A percentile compares a stretch with the other conserved stretches of the same genome.
Evolutionary conservation across 371 early-diverging fungal genomes (phyloP).

Genomic region (Haplosporangium sp.): DNA sequence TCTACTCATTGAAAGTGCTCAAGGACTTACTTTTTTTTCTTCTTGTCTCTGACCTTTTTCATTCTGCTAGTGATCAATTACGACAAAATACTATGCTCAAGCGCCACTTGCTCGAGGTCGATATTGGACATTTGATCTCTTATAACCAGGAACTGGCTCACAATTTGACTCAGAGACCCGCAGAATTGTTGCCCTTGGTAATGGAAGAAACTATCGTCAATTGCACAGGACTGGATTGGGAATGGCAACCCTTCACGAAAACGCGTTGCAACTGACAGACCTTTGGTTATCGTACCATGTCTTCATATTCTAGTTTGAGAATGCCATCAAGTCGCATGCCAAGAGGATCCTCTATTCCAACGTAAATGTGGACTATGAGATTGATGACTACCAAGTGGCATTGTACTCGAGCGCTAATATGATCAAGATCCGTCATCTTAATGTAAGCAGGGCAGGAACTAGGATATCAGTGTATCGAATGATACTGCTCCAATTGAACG

Average conservation of each 20-base stretch:
- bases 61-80: conserved; percentile 84
- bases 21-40: background rate
- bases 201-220: too few relatives aligned
- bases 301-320: conserved; percentile 78
- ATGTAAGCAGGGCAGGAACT: conserved; percentile 57
- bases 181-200: conserved; percentile 86
- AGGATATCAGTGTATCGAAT: background rate
- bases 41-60: conserved; percentile 3
- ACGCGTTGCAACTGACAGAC: too few relatives aligned
- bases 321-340: conserved; percentile 79
- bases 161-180: conserved; percentile 78
- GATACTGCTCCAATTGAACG: background rate
- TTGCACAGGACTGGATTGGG: too few relatives aligned
- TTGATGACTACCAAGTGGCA: conserved; percentile 86
- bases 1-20: too few relatives aligned
- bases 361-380: conserved; percentile 58
- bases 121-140: conserved; percentile 83
- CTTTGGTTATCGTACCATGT: background rate
- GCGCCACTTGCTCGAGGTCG: conserved; percentile 85
- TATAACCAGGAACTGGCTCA: conserved; percentile 88
- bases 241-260: too few relatives aligned
- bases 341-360: conserved; percentile 72
- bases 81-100: conserved; percentile 82
- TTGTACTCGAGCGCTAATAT: conserved; percentile 87
- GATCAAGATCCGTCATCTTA: conserved; percentile 86